phyloP scores from a whole-genome alignment of 1,284 basidiomycete genomes.

The Rugiboletus extremiorientalis region DNA sequence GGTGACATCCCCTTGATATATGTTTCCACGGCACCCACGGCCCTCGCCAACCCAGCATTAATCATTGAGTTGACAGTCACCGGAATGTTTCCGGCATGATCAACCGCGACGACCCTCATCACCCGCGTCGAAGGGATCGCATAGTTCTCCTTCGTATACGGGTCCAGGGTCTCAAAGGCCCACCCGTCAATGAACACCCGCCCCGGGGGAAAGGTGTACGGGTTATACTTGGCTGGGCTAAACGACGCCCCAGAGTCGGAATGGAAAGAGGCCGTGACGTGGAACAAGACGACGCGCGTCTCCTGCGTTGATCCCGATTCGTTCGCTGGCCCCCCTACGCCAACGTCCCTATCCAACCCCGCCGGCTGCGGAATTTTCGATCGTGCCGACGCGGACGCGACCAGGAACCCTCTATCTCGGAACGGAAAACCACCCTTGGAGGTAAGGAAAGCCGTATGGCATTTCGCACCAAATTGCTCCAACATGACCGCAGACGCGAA shows the following conservation, averaged over 20 bases:
- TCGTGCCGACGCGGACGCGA: conserved; percentile 76
- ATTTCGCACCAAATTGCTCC: conserved; percentile 81
- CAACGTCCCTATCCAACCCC: conserved; percentile 31
- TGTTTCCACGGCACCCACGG: conserved; percentile 69
- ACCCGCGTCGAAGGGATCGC: conserved; percentile 93
- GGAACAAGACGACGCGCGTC: conserved; percentile 63
- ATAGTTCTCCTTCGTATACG: conserved; percentile 94
- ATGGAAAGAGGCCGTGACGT: conserved; percentile 76
- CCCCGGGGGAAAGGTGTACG: conserved; percentile 73
- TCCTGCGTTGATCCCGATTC: conserved; percentile 30
- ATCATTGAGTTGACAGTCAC: conserved; percentile 86
- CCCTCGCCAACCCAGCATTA: conserved; percentile 72
- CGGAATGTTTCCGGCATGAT: conserved; percentile 88
- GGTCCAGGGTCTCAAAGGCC: conserved; percentile 96
- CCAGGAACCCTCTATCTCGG: conserved; percentile 84
- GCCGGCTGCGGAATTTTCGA: conserved; percentile 43
- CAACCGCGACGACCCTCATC: conserved; percentile 85
- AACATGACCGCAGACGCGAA: conserved; percentile 71
- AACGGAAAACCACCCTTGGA: conserved; percentile 87
- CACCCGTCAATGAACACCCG: conserved; percentile 91
- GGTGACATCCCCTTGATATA: conserved; percentile 64
- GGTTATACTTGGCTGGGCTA: conserved; percentile 73
- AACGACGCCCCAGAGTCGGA: conserved; percentile 60
- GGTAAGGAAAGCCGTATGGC: conserved; percentile 67
- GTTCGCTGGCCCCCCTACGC: conserved; percentile 18